A percentile compares a stretch with the other conserved stretches of the same genome.
Conservation (phyloP, 371 early-diverging fungal genomes). For the Gilbertella persicaria region DNA sequence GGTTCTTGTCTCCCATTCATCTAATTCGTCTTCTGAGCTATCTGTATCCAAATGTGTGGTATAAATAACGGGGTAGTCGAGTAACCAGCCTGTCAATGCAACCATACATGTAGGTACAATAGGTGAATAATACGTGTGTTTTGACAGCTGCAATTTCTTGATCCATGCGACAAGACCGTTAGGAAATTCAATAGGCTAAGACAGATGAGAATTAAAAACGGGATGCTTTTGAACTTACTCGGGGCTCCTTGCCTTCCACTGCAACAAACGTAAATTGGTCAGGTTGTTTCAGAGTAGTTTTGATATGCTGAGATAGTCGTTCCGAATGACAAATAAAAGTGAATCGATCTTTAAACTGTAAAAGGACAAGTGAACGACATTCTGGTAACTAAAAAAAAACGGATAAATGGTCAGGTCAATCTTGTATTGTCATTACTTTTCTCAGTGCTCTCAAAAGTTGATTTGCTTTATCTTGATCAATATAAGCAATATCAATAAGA, state of each 20-base stretch:
- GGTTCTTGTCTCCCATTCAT: slow-evolving; percentile 40
- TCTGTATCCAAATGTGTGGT: slow-evolving; percentile 25
- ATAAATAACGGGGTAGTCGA: slow-evolving; percentile 53
- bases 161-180: slow-evolving; percentile 25
- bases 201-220: not conserved
- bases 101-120: slow-evolving; percentile 45
- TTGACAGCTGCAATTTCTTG: slow-evolving; percentile 13
- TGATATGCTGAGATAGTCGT: slow-evolving; percentile 25
- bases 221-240: slow-evolving; percentile 11
- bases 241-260: slow-evolving; percentile 23
- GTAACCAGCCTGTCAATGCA: slow-evolving; percentile 45
- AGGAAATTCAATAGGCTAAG: slow-evolving; percentile 14
- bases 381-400: not conserved
- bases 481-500: slow-evolving; percentile 18
- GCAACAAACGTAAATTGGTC: slow-evolving; percentile 13
- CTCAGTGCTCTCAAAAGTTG: slow-evolving; percentile 6
- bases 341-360: slow-evolving; percentile 46
- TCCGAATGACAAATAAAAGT: slow-evolving; percentile 42
- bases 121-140: slow-evolving; percentile 8
- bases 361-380: slow-evolving; percentile 21
- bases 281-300: slow-evolving; percentile 10
- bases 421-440: slow-evolving; percentile 9
- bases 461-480: slow-evolving; percentile 16
- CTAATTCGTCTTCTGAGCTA: slow-evolving; percentile 25
- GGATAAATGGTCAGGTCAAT: not conserved